Percentiles rank a stretch among this genome's conserved stretches.
Evolutionary conservation across 768 basidiomycete genomes (phyloP).

Genomic region (Crepidotus variabilis): DNA sequence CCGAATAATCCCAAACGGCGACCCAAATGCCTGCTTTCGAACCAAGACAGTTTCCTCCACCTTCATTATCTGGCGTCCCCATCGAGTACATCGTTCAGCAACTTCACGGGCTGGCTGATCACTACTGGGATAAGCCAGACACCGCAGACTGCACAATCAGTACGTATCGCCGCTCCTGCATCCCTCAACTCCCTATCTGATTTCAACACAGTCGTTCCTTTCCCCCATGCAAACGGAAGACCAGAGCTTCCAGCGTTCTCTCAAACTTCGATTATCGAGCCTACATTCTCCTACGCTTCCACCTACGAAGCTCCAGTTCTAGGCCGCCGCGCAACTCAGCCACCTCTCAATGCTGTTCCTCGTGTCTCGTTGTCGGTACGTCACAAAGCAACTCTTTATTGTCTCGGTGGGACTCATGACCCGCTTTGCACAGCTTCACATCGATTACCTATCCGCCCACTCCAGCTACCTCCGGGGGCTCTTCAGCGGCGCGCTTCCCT

Average conservation of each 20-base stretch:
- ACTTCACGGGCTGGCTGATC: conserved; percentile 59
- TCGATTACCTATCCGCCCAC: conserved; percentile 80
- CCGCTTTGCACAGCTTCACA: conserved; percentile 54
- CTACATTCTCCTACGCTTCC: conserved; percentile 25
- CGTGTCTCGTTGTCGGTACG: conserved; percentile 63
- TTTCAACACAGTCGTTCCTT: conserved; percentile 41
- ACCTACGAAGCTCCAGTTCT: conserved; percentile 38
- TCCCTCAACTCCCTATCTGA: conserved; percentile 1
- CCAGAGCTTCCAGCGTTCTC: conserved; percentile 27
- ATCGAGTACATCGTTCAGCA: conserved; percentile 70
- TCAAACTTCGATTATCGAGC: conserved; percentile 26
- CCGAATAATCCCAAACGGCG: conserved; percentile 1
- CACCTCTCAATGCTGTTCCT: conserved; percentile 44
- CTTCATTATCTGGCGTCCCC: conserved; percentile 59
- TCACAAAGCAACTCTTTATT: conserved; percentile 2
- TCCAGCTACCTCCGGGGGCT: conserved; percentile 70
- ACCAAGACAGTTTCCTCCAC: conserved; percentile 60
- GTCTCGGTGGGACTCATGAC: conserved; percentile 1
- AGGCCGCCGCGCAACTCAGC: conserved; percentile 49
- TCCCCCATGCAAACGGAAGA: conserved; percentile 38
- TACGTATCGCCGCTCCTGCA: conserved; percentile 26
- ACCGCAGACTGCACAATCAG: conserved; percentile 79
- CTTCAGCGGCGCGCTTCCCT: conserved; percentile 61
- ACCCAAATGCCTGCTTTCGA: conserved; percentile 38
- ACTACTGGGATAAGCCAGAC: conserved; percentile 73